These are phyloP conservation scores for Spizellomyces sp. DNA, from an alignment of 192 early-diverging fungal species.

Conservation along the genomic window DNA sequence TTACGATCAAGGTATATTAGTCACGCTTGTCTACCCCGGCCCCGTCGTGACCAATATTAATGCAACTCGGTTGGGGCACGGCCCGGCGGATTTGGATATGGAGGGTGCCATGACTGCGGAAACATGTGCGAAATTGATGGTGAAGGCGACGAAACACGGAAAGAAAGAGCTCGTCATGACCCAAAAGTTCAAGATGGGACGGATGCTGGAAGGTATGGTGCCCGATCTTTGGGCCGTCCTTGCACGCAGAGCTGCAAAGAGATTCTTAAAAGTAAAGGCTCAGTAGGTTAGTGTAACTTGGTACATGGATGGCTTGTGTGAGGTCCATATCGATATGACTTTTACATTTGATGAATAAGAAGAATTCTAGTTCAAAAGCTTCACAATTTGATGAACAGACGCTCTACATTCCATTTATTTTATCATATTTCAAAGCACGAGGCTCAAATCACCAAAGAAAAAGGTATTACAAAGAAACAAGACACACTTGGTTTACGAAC, in stretches of 20 bases:
- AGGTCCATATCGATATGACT: too few relatives aligned
- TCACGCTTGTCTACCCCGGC: conserved; percentile 72
- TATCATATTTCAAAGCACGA: too few relatives aligned
- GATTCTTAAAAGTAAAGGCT: background rate
- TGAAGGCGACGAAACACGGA: conserved; percentile 54
- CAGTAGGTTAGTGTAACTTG: background rate
- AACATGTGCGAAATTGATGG: conserved; percentile 57
- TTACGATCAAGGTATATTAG: conserved; percentile 48
- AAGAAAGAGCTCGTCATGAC: conserved; percentile 57
- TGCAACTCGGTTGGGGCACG: background rate
- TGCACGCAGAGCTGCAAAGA: background rate
- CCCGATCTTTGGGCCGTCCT: background rate
- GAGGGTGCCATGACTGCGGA: background rate
- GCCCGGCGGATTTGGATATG: background rate
- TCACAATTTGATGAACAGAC: too few relatives aligned
- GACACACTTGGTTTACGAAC: too few relatives aligned
- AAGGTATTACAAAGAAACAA: too few relatives aligned
- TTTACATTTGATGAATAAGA: too few relatives aligned
- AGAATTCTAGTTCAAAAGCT: too few relatives aligned
- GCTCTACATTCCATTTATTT: too few relatives aligned
- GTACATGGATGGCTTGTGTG: background rate
- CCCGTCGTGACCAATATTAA: conserved; percentile 70
- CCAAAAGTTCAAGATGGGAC: background rate
- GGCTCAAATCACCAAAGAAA: too few relatives aligned
- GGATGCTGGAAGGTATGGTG: background rate